phyloP scores from a whole-genome alignment of 75 land plant species.

The Picea sitchensis region DNA sequence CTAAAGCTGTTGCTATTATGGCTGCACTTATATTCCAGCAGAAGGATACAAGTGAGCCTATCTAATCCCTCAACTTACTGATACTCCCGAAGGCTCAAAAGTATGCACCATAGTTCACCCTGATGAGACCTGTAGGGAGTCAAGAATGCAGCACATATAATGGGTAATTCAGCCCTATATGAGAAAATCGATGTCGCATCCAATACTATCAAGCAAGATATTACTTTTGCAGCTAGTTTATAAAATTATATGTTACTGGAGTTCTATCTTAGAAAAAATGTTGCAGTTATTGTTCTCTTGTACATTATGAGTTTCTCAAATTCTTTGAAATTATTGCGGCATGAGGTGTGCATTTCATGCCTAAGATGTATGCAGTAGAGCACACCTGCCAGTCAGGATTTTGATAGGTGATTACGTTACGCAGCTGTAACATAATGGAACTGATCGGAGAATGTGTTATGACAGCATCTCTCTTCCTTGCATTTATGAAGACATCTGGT shows the following conservation, averaged over 20 bases:
- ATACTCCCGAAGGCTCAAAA: slow-evolving; percentile 91
- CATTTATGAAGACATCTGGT: no score
- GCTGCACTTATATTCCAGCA: slow-evolving; percentile 98
- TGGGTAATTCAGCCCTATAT: slow-evolving; percentile 84
- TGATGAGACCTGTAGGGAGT: slow-evolving; percentile 95
- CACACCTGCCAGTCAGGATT: no score
- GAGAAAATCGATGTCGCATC: slow-evolving; percentile 97
- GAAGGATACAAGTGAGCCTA: slow-evolving; percentile 85
- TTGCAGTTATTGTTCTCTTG: neutral
- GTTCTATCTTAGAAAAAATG: slow-evolving; percentile 29
- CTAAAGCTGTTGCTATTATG: slow-evolving; percentile 93
- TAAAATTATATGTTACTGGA: slow-evolving; percentile 97
- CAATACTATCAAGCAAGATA: slow-evolving; percentile 88
- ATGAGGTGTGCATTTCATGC: no score
- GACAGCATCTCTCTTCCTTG: no score
- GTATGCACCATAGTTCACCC: slow-evolving; percentile 90
- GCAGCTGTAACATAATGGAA: no score
- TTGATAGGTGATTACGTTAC: no score
- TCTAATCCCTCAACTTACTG: slow-evolving; percentile 83
- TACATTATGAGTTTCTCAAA: no score
- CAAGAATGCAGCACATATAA: slow-evolving; percentile 86
- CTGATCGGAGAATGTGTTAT: no score
- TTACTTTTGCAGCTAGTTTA: slow-evolving; percentile 97
- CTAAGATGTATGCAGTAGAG: no score
- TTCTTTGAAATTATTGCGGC: no score